These are phyloP conservation scores for Takakia lepidozioides DNA, from an alignment of 225 moss, liverwort and hornwort species.

Conservation along the genomic window DNA sequence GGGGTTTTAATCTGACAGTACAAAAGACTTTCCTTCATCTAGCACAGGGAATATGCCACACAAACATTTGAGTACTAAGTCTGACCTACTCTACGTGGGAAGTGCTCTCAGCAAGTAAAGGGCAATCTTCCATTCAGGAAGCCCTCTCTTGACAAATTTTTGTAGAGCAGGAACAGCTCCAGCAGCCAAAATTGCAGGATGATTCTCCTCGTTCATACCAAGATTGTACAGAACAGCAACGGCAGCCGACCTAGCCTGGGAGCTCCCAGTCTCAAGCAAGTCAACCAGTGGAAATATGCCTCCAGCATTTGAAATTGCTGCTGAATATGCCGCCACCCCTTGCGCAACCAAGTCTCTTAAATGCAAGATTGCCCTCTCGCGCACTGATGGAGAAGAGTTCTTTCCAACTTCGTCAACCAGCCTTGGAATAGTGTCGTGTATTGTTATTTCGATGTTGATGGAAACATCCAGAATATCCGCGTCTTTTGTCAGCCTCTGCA, in stretches of 20 bases:
- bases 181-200: slow-evolving; percentile 48
- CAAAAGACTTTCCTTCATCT: too few relatives aligned
- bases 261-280: slow-evolving; percentile 36
- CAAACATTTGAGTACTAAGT: too few relatives aligned
- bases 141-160: slow-evolving; percentile 34
- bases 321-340: slow-evolving; percentile 48
- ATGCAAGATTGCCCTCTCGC: slow-evolving; percentile 47
- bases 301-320: slow-evolving; percentile 47
- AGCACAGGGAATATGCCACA: too few relatives aligned
- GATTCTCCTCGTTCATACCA: slow-evolving; percentile 62
- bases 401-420: slow-evolving; percentile 49
- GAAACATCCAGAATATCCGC: slow-evolving; percentile 19
- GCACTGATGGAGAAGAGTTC: slow-evolving; percentile 19
- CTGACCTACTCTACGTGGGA: too few relatives aligned
- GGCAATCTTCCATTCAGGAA: slow-evolving; percentile 61
- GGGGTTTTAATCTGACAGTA: too few relatives aligned
- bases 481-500: slow-evolving; percentile 29
- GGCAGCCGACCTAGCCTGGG: slow-evolving; percentile 38
- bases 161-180: slow-evolving; percentile 37
- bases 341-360: slow-evolving; percentile 50
- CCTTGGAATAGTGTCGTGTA: slow-evolving; percentile 54
- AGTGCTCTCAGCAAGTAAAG: slow-evolving; percentile 54
- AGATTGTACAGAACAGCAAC: slow-evolving; percentile 58
- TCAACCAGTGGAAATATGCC: slow-evolving; percentile 54
- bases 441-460: slow-evolving; percentile 34